Evolutionary conservation across 108 stramenopile species (phyloP), one percentile per base, ranked within the genome.

Genomic region (Hondaea fermentalgiana): DNA sequence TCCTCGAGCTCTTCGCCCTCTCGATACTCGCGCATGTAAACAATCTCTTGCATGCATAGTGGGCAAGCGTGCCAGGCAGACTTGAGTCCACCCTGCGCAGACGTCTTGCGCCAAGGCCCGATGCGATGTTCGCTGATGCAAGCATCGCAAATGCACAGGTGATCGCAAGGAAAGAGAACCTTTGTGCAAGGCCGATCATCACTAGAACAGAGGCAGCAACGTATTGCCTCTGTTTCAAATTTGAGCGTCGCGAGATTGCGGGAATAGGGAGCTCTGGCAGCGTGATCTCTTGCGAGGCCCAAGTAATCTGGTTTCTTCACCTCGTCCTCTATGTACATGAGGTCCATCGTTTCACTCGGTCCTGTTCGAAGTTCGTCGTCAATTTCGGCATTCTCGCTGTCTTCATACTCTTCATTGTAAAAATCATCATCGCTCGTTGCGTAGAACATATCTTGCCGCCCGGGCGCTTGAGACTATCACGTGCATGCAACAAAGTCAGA

Each of bases 151-250:
- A 83, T 25, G 51, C 76, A 83, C 6, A 83, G 76, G 76, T 83
- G 76, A 23, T 83, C 76, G 76, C 76, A 83, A 12, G 76, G 76
- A 23, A 83, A 83, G 12, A 83, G 76, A 53, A 83, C 76, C 51
- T 83, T 83, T 12, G 45, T 83, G 51, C 76, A 83, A 0, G 76
- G 45, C 6, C 51, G 45, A 0, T 53, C 51, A 1, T 83, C 28
- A 3, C 76, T 53, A 8, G 51, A 53, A 35, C 76, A 83, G 19
- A 47, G 49, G 51, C 76, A 69, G 42, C 64, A 69, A 10, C 64
- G 64, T 69, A 69, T 69, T 28, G 10, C 25, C 8, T 69, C 64
- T 8, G 64, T 69, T 1, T 69, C 64, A 17, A 69, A 69, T 23
- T 69, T 69, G 42, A 42, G 64, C 64, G 64, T 69, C 8, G 14